Conservation (phyloP, 106 monocot genomes). For the Allium sativum region DNA sequence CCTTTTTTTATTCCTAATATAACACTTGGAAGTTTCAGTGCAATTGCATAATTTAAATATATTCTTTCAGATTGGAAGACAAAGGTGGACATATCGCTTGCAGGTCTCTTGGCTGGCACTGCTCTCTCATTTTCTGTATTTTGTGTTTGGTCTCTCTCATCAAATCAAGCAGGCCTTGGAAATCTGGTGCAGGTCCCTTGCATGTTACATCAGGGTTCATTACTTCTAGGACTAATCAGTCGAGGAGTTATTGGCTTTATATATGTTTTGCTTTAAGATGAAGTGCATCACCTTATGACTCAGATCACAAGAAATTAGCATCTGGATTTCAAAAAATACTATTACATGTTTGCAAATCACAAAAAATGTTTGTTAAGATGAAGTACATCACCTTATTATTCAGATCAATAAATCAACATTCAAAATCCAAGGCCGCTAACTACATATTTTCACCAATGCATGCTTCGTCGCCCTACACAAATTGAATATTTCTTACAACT, state of each 20-base stretch:
- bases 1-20: conserved; percentile 95
- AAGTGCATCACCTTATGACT: too few relatives aligned
- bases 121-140: conserved; percentile 95
- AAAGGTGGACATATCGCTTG: conserved; percentile 75
- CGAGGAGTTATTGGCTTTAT: conserved; percentile 82
- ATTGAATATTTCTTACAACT: too few relatives aligned
- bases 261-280: conserved; percentile 24
- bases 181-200: conserved; percentile 89
- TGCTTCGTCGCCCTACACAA: too few relatives aligned
- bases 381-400: too few relatives aligned
- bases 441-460: too few relatives aligned
- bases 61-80: conserved; percentile 79
- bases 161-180: conserved; percentile 51
- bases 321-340: too few relatives aligned
- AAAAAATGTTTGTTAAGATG: too few relatives aligned
- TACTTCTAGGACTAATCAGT: conserved; percentile 93
- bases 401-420: too few relatives aligned
- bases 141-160: conserved; percentile 66
- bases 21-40: conserved; percentile 93
- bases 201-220: conserved; percentile 78
- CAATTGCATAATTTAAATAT: conserved; percentile 99
- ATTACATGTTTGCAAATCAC: too few relatives aligned
- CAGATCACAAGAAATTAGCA: too few relatives aligned
- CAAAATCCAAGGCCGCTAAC: too few relatives aligned
- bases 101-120: conserved; percentile 86